These are phyloP conservation scores for Adansonia digitata DNA, from an alignment of 345 rosid species.

Conservation along the genomic window DNA sequence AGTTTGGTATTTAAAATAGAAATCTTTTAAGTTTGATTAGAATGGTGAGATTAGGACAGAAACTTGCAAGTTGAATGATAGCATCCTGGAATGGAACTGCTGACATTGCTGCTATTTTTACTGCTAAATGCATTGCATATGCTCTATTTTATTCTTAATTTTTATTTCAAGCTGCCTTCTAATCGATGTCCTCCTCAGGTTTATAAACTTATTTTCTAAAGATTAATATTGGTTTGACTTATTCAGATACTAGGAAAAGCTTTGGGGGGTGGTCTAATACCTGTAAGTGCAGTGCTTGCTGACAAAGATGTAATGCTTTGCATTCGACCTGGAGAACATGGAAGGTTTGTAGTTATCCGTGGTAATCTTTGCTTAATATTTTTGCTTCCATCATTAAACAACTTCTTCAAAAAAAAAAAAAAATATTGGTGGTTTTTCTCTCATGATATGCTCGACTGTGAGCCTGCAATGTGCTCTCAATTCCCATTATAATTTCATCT, in stretches of 20 bases:
- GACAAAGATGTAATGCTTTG: conserved; percentile 90
- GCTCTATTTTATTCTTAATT: background rate
- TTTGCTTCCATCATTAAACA: background rate
- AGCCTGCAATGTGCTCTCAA: background rate
- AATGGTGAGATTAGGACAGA: background rate
- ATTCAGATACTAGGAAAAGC: conserved; percentile 86
- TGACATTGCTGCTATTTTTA: background rate
- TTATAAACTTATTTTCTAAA: background rate
- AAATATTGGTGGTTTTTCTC: background rate
- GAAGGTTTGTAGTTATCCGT: conserved; percentile 21
- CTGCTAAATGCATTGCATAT: background rate
- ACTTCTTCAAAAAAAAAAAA: background rate
- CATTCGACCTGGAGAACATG: conserved; percentile 94
- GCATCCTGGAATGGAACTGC: background rate
- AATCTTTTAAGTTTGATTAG: background rate
- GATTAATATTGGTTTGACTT: background rate
- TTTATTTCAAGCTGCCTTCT: background rate
- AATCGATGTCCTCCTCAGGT: background rate
- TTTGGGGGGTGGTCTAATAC: conserved; percentile 95
- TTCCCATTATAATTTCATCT: background rate
- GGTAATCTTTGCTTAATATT: background rate
- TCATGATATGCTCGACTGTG: background rate
- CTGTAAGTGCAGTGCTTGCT: conserved; percentile 91
- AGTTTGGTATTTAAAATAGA: background rate
- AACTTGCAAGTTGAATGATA: background rate